A percentile compares a stretch with the other conserved stretches of the same genome.
Evolutionary conservation across 164 flowering plant genomes (phyloP).

Genomic region (Vitis riparia): DNA sequence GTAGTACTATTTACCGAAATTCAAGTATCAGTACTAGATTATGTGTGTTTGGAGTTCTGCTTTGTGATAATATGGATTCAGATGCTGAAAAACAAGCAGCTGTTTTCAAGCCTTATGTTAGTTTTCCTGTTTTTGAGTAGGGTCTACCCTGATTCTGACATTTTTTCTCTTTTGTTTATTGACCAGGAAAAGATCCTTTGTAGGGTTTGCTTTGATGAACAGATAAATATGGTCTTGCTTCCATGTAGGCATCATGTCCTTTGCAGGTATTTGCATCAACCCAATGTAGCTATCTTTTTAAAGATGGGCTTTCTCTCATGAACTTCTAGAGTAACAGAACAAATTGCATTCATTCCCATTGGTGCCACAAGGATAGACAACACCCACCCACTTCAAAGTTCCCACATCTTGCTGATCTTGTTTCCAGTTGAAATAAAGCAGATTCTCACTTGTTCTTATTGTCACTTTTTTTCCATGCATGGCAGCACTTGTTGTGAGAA

Average conservation of each 20-base stretch:
- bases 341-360: no score
- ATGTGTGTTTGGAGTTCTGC: no score
- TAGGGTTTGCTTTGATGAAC: constrained; percentile 46
- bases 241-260: constrained; percentile 48
- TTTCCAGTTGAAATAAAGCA: neutral
- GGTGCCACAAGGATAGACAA: no score
- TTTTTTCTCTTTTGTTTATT: constrained; percentile 3
- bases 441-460: no score
- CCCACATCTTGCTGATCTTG: neutral
- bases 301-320: neutral
- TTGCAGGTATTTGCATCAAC: constrained; percentile 35
- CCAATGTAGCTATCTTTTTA: neutral
- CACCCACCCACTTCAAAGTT: neutral
- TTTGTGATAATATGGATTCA: no score
- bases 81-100: no score
- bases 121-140: neutral
- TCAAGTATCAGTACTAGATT: no score
- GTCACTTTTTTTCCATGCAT: neutral
- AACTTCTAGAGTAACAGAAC: neutral
- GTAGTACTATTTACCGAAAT: no score
- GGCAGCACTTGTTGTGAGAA: constrained; percentile 73
- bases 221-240: constrained; percentile 38
- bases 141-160: neutral
- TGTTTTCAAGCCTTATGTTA: neutral
- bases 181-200: constrained; percentile 45